These are phyloP conservation scores for Dactylella cylindrospora DNA, from an alignment of 2,329 filamentous ascomycete genomes.

Conservation along the genomic window DNA sequence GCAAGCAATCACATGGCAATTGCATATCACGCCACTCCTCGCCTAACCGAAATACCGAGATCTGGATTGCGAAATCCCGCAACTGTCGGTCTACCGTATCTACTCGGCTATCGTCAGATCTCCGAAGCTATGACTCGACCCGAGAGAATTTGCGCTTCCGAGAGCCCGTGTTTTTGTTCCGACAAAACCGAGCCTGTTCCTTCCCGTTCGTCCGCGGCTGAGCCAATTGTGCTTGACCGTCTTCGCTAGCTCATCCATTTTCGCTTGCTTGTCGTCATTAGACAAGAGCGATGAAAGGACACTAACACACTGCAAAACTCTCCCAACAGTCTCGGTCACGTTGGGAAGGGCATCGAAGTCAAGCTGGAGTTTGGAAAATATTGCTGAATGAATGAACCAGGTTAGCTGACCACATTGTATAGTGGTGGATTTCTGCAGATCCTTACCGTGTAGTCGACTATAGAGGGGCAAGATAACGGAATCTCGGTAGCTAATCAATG, in stretches of 20 bases:
- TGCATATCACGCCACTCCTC: too few species aligned
- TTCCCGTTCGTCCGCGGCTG: conserved; percentile 80
- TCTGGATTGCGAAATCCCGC: too few species aligned
- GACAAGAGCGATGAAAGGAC: conserved; percentile 77
- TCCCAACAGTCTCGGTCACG: conserved; percentile 88
- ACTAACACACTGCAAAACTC: conserved; percentile 95
- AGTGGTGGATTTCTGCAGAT: neutral
- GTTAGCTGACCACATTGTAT: neutral
- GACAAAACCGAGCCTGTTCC: conserved; percentile 87
- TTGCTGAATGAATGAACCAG: conserved; percentile 53
- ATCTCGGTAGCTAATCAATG: conserved; percentile 85
- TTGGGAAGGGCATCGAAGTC: conserved; percentile 61
- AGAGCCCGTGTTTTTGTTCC: conserved; percentile 58
- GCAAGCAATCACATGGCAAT: too few species aligned
- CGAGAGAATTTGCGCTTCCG: conserved; percentile 34
- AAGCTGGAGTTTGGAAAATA: conserved; percentile 68
- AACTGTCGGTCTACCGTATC: neutral
- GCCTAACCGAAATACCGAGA: too few species aligned
- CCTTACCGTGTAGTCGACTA: conserved; percentile 69
- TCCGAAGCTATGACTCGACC: conserved; percentile 36
- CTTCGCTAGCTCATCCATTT: conserved; percentile 79
- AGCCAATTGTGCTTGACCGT: conserved; percentile 97
- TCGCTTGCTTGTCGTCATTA: conserved; percentile 71
- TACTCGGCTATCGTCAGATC: conserved; percentile 34
- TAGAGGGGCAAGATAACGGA: conserved; percentile 84